Base-by-base conservation (phyloP, 2,329 filamentous ascomycete species). In the Exophiala calicioides region DNA sequence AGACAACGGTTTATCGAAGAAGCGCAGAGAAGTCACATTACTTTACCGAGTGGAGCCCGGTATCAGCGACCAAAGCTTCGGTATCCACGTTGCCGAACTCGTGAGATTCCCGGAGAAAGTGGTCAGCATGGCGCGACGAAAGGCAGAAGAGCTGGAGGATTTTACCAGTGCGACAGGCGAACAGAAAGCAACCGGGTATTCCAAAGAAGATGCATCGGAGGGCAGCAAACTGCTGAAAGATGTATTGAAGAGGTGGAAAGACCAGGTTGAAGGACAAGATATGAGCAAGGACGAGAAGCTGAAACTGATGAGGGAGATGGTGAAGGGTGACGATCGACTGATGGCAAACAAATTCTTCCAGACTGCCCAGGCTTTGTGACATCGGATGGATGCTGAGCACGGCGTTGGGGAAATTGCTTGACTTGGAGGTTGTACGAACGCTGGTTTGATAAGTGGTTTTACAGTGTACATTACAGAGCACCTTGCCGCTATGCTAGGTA, bases 121-220 rank as follows among this genome's bases (percentile, higher is more conserved):
- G 12, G 87, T 98, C 51, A 89, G 90, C 55, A 98, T 98, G 94
- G 93, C 93, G n/a, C 95, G 95, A 72, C 82, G 93, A 59, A 98
- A 98, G 73, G 93, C 93, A 0, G 93, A 97, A 67, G 94, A 98
- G 75, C 77, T 98, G 26, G 93, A 98, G 67, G 93, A 98, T 66
- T 98, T 98, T 61, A 90, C 90, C 70, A 82, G 88, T 59, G 84
- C 87, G 52, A 76, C 68, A 15, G 64, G 77, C 33, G 52, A 50
- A n/a, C 24, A 43, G 21, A 53, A 52, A 5, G 73, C 75, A 5
- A 67, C 78, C 32, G 71, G 80, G 57, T 89, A 88, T 64, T 86
- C 79, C 55, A 90, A 89, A 61, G 80, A 90, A 55, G 90, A 98
- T 58, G 86, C 97, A 1, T 90, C 95, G 60, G 82, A 91, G 65